Evolutionary conservation across 805 yeast species (phyloP), one percentile per base, ranked within the genome.

Genomic region (Metschnikowia dekortorum): DNA sequence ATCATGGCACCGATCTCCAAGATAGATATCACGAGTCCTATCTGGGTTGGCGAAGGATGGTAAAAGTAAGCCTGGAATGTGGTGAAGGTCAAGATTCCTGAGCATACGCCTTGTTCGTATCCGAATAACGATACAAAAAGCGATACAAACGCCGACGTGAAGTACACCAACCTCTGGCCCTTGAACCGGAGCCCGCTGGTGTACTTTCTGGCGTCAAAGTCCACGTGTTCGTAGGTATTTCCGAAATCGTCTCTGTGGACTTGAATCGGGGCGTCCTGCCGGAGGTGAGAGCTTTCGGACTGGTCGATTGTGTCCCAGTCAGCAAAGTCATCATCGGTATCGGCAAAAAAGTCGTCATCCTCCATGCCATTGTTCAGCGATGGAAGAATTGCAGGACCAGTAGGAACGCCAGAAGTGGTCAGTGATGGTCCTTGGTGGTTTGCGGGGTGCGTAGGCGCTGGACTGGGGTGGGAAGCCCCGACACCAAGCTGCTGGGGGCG

Each of bases 41-140:
- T 47, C 36, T 53, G 50, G 7, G 61, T 47, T 10, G 61, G 58
- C 14, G 52, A 49, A 6, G 61, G 61, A 18, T 50, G 44, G 30
- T 51, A 22, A 44, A 58, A 58, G 49, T 45, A 58, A 47, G 71
- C 71, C 53, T 79, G 79, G 67, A 90, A 90, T 49, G 85, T 78
- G 8, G 75, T 77, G 45, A 87, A 89, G 1, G 94, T 86, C 47
- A 91, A 71, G 42, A 91, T 82, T 2, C 96, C 96, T 43, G 90
- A 83, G 81, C 91, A 88, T 44, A 89, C 96, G 51, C 97, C 97
- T 68, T 90, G 78, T 53, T 73, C 76, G 58, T 58, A 58, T 9
- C 61, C 61, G 16, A 58, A 58, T 10, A 58, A 52, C 37, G 75
- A 70, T 13, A 73, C 76, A 50, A 73, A 73, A 13, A 73, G 57